Percentiles rank a stretch among this genome's conserved stretches.
Conservation (phyloP, 495 filamentous ascomycete species). For the Aspergillus coremiiformis region DNA sequence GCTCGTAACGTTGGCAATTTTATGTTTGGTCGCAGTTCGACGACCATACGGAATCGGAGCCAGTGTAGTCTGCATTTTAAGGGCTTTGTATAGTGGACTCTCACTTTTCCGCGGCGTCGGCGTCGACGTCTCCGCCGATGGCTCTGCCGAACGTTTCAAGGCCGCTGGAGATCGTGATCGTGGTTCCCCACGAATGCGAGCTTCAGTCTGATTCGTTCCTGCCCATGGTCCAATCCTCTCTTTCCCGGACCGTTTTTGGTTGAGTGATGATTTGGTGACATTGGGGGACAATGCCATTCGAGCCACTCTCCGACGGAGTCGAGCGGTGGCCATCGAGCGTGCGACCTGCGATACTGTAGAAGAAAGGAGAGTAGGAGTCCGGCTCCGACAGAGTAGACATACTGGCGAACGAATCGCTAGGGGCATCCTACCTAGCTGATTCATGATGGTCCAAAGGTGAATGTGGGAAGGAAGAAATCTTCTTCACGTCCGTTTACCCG, state of each 20-base stretch:
- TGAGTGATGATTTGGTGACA: constrained; percentile 50
- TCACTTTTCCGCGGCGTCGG: constrained; percentile 30
- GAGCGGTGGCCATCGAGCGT: constrained; percentile 35
- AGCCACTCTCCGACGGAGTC: constrained; percentile 46
- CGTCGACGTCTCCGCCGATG: constrained; percentile 18
- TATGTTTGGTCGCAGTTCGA: constrained; percentile 59
- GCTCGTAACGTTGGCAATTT: constrained; percentile 58
- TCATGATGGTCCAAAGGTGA: constrained; percentile 6
- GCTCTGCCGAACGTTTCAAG: constrained; percentile 30
- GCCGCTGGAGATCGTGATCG: constrained; percentile 33
- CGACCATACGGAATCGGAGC: constrained; percentile 65
- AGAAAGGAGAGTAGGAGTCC: constrained; percentile 13
- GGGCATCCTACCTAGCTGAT: constrained; percentile 25
- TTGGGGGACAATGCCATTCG: constrained; percentile 74
- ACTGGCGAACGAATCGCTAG: constrained; percentile 26
- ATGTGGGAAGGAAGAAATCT: background rate
- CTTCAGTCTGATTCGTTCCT: constrained; percentile 69
- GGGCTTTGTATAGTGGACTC: constrained; percentile 61
- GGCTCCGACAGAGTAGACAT: constrained; percentile 37
- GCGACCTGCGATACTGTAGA: constrained; percentile 28
- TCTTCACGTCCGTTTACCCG: background rate
- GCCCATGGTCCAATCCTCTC: constrained; percentile 58
- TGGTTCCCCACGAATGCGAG: constrained; percentile 44
- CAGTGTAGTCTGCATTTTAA: constrained; percentile 89
- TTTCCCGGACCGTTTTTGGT: constrained; percentile 27